Percentiles rank a stretch among this genome's conserved stretches.
phyloP scores from a whole-genome alignment of 139 green algal genomes.

The Tetradesmus lagerheimii region DNA sequence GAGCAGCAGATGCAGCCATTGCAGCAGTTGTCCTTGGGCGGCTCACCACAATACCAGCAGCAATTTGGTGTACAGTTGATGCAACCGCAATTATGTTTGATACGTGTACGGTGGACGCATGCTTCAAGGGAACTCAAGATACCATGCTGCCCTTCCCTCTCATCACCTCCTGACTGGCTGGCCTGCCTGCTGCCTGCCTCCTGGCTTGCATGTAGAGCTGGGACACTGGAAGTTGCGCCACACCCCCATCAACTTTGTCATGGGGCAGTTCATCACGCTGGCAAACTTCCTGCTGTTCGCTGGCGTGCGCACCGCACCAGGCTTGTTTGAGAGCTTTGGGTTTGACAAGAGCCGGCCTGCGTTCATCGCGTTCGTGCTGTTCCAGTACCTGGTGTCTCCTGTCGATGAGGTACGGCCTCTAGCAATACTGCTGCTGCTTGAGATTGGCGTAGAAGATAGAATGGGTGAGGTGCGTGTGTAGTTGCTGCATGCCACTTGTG shows the following conservation, averaged over 20 bases:
- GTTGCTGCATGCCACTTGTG: too few species aligned
- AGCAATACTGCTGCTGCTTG: neutral
- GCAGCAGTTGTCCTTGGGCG: too few species aligned
- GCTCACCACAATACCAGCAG: too few species aligned
- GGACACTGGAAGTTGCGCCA: constrained; percentile 93
- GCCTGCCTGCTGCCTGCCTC: neutral
- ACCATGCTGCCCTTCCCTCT: neutral
- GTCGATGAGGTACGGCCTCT: constrained; percentile 76
- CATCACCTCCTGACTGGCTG: neutral
- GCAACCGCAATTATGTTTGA: too few species aligned
- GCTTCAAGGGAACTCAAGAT: too few species aligned
- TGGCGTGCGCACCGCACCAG: constrained; percentile 59
- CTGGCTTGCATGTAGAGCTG: constrained; percentile 37
- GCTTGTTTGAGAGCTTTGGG: constrained; percentile 84
- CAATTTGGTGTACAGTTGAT: too few species aligned
- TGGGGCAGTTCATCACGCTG: constrained; percentile 70
- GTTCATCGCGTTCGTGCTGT: constrained; percentile 89
- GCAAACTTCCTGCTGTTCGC: constrained; percentile 83
- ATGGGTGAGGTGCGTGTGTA: too few species aligned
- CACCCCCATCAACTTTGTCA: constrained; percentile 77
- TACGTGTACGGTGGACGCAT: too few species aligned
- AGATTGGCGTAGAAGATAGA: too few species aligned
- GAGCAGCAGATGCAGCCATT: neutral
- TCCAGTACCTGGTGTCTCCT: constrained; percentile 79
- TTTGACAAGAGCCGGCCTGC: constrained; percentile 76